A percentile compares a stretch with the other conserved stretches of the same genome.
Conservation (phyloP, 2,329 filamentous ascomycete genomes). For the Blumeriella jaapii region DNA sequence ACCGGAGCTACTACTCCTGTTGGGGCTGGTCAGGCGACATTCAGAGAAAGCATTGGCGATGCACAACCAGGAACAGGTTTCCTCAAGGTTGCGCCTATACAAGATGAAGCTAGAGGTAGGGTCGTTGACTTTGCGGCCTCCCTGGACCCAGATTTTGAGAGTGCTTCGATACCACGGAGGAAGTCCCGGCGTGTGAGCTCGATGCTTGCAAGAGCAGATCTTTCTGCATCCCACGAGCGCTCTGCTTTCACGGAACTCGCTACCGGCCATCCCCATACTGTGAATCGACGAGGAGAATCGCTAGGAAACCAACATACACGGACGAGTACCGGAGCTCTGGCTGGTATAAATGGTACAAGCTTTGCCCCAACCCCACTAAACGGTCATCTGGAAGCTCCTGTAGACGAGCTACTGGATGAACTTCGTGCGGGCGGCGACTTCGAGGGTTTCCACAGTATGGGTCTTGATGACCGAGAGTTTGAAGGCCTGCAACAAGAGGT, state of each 20-base stretch:
- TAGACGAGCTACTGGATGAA: slow-evolving; percentile 60
- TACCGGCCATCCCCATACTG: slow-evolving; percentile 31
- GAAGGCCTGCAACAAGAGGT: slow-evolving; percentile 63
- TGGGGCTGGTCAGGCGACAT: slow-evolving; percentile 42
- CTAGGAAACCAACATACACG: slow-evolving; percentile 56
- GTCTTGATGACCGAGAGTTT: slow-evolving; percentile 58
- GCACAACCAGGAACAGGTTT: slow-evolving; percentile 7
- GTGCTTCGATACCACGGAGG: slow-evolving; percentile 40
- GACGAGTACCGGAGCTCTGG: slow-evolving; percentile 39
- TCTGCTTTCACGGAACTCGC: slow-evolving; percentile 66
- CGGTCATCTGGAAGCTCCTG: slow-evolving; percentile 55
- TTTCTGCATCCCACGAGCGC: slow-evolving; percentile 75
- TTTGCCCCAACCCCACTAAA: slow-evolving; percentile 32
- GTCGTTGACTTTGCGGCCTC: slow-evolving; percentile 54
- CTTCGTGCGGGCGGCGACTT: slow-evolving; percentile 49
- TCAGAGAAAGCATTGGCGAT: slow-evolving; percentile 65
- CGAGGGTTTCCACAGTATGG: slow-evolving; percentile 62
- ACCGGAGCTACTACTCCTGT: slow-evolving; percentile 71
- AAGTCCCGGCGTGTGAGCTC: slow-evolving; percentile 79
- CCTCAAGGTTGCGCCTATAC: slow-evolving; percentile 16
- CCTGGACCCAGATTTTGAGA: slow-evolving; percentile 56
- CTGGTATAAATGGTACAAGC: slow-evolving; percentile 18
- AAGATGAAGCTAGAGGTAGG: slow-evolving; percentile 21
- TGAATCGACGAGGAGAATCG: slow-evolving; percentile 46
- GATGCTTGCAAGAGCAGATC: slow-evolving; percentile 72